Evolutionary conservation across 257 asterid genomes (phyloP), one percentile per base, ranked within the genome.

Genomic region (Solanum okadae): DNA sequence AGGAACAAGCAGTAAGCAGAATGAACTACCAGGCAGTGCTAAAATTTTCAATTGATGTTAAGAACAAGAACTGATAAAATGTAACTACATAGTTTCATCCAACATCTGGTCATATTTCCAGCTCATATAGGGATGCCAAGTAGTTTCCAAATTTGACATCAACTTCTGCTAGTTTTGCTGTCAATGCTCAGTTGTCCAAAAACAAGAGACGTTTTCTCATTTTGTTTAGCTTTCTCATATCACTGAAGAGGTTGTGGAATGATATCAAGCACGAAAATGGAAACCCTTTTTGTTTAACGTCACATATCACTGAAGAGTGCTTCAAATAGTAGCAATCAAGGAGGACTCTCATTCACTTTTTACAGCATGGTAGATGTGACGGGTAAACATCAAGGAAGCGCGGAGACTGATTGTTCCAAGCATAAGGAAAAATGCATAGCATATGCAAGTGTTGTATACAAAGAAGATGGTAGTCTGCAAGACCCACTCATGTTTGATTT

Each of bases 381-480:
- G 93, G 61, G 95, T 93, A 70, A 96, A 95, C 87, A 91, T 73
- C 90, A 92, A 83, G 27, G 98, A 95, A 78, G 95, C 93, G 52
- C 83, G 92, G 85, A 95, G 93, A 89, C 99, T 89, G 38, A 95
- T 75, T 8, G 98, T 87, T 34, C 98, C 99, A 0, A 96, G 96
- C 92, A 94, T 86, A 59, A 96, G 90, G 97, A 96, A 95, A 90
- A 95, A 84, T 1, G 98, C 96, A 16, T 89, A 94, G 92, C 98
- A 96, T 90, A 95, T 44, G 92, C 94, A 94, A 38, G 93, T 93
- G 49, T 89, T 96, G 93, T 94, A 92, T 61, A 96, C 96, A 38
- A 95, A 93, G 90, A 93, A 96, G 94, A 91, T 89, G 81, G 91
- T 52, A 1, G 92, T 89, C 90, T 96, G 98, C 85, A 94, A 89